Percentiles rank a stretch among this genome's conserved stretches.
These are phyloP conservation scores for Solanum okadae DNA, from an alignment of 257 asterid genomes.

Conservation along the genomic window DNA sequence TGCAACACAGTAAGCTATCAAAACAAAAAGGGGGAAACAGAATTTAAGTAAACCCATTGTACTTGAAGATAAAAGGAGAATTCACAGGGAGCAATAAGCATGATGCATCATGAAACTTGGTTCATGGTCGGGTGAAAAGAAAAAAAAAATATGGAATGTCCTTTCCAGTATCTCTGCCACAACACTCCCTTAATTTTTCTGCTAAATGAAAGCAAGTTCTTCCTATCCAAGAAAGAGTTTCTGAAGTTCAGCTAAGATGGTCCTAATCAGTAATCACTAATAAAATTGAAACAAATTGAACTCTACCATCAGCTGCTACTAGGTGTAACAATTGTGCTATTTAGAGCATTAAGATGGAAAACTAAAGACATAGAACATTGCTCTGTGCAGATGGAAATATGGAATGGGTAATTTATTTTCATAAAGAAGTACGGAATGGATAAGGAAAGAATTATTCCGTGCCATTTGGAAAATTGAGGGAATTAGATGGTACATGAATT, in stretches of 20 bases:
- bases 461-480: not conserved
- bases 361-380: not conserved
- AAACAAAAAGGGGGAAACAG: not conserved
- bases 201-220: not conserved
- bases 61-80: not conserved
- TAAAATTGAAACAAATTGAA: not conserved
- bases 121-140: not conserved
- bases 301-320: not conserved
- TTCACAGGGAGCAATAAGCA: not conserved
- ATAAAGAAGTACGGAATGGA: not conserved
- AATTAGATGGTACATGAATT: not conserved
- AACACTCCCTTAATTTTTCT: not conserved
- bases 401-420: not conserved
- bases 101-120: not conserved
- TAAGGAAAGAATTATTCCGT: not conserved
- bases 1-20: not conserved
- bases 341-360: not conserved
- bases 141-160: not conserved
- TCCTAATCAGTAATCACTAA: not conserved
- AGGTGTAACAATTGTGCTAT: not conserved
- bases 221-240: not conserved
- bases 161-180: not conserved
- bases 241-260: not conserved
- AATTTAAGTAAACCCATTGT: not conserved
- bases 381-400: conserved; percentile 1